These are phyloP conservation scores for Aspergillus mulundensis DNA, from an alignment of 495 filamentous ascomycete species.

Conservation along the genomic window DNA sequence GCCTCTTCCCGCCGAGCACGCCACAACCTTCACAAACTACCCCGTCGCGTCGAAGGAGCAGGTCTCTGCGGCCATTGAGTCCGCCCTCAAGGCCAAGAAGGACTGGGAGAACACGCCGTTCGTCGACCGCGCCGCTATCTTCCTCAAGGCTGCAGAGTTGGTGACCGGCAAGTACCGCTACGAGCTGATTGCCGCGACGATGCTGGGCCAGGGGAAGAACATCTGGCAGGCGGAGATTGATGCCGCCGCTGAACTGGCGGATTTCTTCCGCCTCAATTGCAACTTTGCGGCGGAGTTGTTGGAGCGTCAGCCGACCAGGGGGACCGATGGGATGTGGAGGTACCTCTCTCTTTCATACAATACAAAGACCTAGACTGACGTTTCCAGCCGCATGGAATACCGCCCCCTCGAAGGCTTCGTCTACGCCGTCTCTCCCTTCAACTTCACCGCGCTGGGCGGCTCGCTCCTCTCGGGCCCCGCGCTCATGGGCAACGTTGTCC, in stretches of 20 bases:
- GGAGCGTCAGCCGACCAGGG: slow-evolving; percentile 63
- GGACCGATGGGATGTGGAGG: slow-evolving; percentile 66
- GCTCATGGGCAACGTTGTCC: slow-evolving; percentile 78
- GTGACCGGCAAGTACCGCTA: slow-evolving; percentile 87
- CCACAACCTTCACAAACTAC: slow-evolving; percentile 65
- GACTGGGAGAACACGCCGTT: slow-evolving; percentile 83
- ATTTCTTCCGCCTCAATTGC: slow-evolving; percentile 85
- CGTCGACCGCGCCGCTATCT: slow-evolving; percentile 82
- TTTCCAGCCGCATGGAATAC: slow-evolving; percentile 71
- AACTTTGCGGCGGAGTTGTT: slow-evolving; percentile 72
- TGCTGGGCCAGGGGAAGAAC: slow-evolving; percentile 95
- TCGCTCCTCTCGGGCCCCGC: slow-evolving; percentile 72
- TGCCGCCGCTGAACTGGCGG: slow-evolving; percentile 82
- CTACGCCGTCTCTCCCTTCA: slow-evolving; percentile 82
- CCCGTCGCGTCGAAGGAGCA: slow-evolving; percentile 67
- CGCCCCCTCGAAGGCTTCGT: slow-evolving; percentile 83
- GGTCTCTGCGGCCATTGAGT: slow-evolving; percentile 67
- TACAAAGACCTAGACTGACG: too few relatives aligned
- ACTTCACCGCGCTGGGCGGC: slow-evolving; percentile 83
- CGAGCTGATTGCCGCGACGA: slow-evolving; percentile 88
- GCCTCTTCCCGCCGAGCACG: slow-evolving; percentile 70
- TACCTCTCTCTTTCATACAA: slow-evolving; percentile 6
- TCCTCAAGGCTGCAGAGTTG: slow-evolving; percentile 90
- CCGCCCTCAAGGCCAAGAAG: slow-evolving; percentile 75
- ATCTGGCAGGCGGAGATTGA: slow-evolving; percentile 98